These are phyloP conservation scores for Striga hermonthica DNA, from an alignment of 305 asterid species.

Conservation along the genomic window DNA sequence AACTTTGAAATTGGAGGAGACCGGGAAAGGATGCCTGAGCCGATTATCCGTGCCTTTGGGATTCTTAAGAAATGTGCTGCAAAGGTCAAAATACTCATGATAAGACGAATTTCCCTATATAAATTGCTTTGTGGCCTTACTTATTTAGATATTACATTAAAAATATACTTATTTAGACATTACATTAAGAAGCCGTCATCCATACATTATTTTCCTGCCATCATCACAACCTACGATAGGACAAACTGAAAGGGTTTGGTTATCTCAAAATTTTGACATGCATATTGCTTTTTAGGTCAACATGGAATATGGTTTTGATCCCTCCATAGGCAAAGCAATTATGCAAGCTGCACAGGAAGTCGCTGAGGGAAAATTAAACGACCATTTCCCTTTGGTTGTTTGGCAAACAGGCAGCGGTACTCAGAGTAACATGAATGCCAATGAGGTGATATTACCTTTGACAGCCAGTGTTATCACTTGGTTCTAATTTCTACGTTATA, in stretches of 20 bases:
- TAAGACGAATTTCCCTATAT: constrained; percentile 1
- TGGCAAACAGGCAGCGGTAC: constrained; percentile 99
- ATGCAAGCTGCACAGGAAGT: constrained; percentile 99
- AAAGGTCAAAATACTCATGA: constrained; percentile 48
- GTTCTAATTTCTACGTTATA: constrained; percentile 6
- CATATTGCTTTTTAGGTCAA: constrained; percentile 55
- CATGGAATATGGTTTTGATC: constrained; percentile 93
- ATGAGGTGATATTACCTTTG: constrained; percentile 51
- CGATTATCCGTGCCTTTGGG: constrained; percentile 88
- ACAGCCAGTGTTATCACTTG: background rate
- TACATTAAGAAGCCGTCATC: constrained; percentile 7
- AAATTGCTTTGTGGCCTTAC: constrained; percentile 35
- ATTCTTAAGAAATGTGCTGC: constrained; percentile 95
- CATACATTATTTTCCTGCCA: constrained; percentile 14
- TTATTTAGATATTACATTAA: constrained; percentile 28
- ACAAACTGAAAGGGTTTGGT: constrained; percentile 55
- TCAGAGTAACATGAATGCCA: constrained; percentile 98
- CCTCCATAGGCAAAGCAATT: constrained; percentile 82
- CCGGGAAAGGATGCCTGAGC: constrained; percentile 98
- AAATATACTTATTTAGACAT: too few species aligned
- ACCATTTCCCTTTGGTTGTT: constrained; percentile 94
- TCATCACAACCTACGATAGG: background rate
- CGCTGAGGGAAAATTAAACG: constrained; percentile 82
- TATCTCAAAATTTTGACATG: constrained; percentile 31
- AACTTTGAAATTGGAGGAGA: constrained; percentile 97